Evolutionary conservation across 116 monocot genomes (phyloP).

Genomic region (Posidonia oceanica): DNA sequence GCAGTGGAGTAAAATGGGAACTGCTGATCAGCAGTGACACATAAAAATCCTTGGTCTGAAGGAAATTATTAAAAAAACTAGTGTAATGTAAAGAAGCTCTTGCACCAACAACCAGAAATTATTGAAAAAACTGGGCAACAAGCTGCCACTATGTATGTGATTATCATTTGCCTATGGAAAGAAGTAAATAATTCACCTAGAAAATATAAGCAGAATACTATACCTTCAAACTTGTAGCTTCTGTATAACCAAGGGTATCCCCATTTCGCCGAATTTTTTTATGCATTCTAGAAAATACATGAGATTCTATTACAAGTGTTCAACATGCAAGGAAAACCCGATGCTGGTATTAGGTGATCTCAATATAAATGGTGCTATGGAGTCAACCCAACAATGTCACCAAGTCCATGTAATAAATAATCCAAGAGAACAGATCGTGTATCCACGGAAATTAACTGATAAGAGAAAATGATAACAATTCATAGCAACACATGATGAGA

Average conservation of each 20-base stretch:
- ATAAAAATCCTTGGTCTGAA: too few species aligned
- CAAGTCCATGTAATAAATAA: background rate
- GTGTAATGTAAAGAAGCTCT: too few species aligned
- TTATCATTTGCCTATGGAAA: background rate
- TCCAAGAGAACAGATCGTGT: background rate
- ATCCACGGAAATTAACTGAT: background rate
- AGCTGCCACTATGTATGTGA: background rate
- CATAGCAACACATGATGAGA: too few species aligned
- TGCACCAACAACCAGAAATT: too few species aligned
- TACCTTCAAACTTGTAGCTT: conserved; percentile 15
- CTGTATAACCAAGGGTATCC: conserved; percentile 9
- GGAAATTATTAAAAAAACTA: too few species aligned
- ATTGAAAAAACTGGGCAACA: background rate
- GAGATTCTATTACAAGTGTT: conserved; percentile 2
- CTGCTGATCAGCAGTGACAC: too few species aligned
- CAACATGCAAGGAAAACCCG: background rate
- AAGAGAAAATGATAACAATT: too few species aligned
- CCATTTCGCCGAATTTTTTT: conserved; percentile 7
- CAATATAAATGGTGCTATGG: too few species aligned
- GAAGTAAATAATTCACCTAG: background rate
- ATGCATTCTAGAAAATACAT: conserved; percentile 5
- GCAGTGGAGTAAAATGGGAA: too few species aligned
- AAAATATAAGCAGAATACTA: background rate
- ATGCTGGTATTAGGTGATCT: background rate
- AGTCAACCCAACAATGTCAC: too few species aligned